Percentiles rank a stretch among this genome's conserved stretches.
These are phyloP conservation scores for Odonthalia washingtoniensis DNA, from an alignment of 31 red algal species.

Conservation along the genomic window DNA sequence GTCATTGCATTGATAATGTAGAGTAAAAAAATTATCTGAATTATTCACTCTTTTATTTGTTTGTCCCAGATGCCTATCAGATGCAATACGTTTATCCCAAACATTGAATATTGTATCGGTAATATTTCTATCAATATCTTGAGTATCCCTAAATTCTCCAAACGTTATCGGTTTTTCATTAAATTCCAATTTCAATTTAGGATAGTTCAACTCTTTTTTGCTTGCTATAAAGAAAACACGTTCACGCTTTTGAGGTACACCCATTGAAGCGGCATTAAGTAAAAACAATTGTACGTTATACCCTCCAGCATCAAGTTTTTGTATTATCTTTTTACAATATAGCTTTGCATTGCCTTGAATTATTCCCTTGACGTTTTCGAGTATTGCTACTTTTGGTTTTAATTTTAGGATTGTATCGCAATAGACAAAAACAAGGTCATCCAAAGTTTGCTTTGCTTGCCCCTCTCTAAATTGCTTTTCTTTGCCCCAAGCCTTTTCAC, in stretches of 20 bases:
- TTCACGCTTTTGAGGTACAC: not conserved
- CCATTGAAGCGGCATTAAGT: not conserved
- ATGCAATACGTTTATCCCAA: not conserved
- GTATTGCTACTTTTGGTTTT: not conserved
- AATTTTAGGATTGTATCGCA: not conserved
- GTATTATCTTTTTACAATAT: not conserved
- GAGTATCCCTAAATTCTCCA: not conserved
- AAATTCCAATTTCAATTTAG: not conserved
- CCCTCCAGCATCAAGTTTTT: not conserved
- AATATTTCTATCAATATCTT: not conserved
- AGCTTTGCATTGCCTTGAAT: not conserved
- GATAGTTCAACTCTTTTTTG: not conserved
- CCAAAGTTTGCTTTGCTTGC: not conserved
- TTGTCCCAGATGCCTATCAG: not conserved
- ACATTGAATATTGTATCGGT: not conserved
- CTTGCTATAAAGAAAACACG: conserved; percentile 9
- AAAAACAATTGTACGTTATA: not conserved
- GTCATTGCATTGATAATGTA: not conserved
- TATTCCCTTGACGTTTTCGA: not conserved
- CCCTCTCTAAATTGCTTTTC: conserved; percentile 8
- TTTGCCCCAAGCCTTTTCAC: not conserved
- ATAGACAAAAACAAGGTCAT: not conserved
- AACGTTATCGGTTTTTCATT: not conserved
- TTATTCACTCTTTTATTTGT: not conserved
- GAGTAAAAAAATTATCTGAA: not conserved